Conservation (phyloP, 345 rosid genomes). For the Balakata baccata region DNA sequence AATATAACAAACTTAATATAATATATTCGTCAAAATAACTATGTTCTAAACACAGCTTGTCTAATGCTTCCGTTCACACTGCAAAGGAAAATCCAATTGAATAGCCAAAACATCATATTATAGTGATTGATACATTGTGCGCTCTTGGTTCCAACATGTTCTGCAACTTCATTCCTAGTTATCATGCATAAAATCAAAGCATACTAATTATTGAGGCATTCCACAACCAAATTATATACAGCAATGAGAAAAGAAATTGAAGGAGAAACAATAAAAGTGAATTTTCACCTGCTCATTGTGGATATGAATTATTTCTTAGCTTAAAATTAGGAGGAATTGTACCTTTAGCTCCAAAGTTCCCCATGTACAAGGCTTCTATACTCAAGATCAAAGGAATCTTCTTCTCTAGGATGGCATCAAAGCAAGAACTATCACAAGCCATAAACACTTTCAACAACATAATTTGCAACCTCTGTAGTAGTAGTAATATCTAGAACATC, state of each 20-base stretch:
- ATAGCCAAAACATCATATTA: no score
- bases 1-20: no score
- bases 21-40: no score
- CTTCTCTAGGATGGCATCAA: conserved; percentile 66
- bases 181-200: neutral
- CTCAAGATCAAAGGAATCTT: conserved; percentile 83
- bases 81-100: no score
- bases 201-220: neutral
- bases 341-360: conserved; percentile 75
- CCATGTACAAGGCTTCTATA: conserved; percentile 92
- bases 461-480: conserved; percentile 95
- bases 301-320: conserved; percentile 61
- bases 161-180: neutral
- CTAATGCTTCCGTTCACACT: no score
- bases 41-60: no score
- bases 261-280: neutral
- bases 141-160: no score
- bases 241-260: neutral
- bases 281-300: conserved; percentile 74
- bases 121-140: no score
- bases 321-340: conserved; percentile 67
- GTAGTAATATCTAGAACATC: conserved; percentile 84
- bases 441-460: conserved; percentile 81
- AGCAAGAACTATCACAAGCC: conserved; percentile 88
- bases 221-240: neutral